Evolutionary conservation across 1,284 basidiomycete species (phyloP).

Genomic region (Ceraceosorus guamensis): DNA sequence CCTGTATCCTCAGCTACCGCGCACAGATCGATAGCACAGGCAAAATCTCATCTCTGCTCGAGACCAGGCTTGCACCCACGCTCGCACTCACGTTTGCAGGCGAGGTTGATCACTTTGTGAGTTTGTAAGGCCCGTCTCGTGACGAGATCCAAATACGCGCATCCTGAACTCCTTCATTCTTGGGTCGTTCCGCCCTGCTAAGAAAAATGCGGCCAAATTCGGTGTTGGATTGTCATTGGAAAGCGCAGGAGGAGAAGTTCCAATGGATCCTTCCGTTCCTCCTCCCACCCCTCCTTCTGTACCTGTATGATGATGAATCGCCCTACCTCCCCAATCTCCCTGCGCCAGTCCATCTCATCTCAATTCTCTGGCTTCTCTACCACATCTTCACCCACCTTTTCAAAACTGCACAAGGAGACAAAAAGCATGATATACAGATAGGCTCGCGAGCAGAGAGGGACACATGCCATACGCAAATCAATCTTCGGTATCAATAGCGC

Average conservation of each 20-base stretch:
- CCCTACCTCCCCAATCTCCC: neutral
- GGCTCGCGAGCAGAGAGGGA: no score
- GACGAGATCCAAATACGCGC: no score
- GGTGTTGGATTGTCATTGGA: conserved; percentile 96
- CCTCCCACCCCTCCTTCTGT: conserved; percentile 41
- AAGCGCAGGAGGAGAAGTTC: conserved; percentile 38
- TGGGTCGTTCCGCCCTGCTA: conserved; percentile 3
- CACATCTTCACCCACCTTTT: no score
- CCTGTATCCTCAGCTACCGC: conserved; percentile 8
- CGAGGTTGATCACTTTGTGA: conserved; percentile 95
- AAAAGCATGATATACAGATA: no score
- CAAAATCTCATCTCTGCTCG: conserved; percentile 87
- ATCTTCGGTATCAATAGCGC: no score
- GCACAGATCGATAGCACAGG: conserved; percentile 41
- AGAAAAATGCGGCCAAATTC: conserved; percentile 66
- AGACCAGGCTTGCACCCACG: conserved; percentile 89
- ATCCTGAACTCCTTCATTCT: conserved; percentile 1
- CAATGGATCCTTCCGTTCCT: conserved; percentile 38
- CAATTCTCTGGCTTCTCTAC: no score
- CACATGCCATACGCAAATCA: no score
- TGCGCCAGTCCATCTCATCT: no score
- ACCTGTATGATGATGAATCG: conserved; percentile 28
- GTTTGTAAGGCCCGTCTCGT: conserved; percentile 1
- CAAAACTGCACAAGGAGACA: no score
- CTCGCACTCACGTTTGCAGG: conserved; percentile 91